Base-by-base conservation (phyloP, 2,329 filamentous ascomycete genomes). In the Xylaria sp. region DNA sequence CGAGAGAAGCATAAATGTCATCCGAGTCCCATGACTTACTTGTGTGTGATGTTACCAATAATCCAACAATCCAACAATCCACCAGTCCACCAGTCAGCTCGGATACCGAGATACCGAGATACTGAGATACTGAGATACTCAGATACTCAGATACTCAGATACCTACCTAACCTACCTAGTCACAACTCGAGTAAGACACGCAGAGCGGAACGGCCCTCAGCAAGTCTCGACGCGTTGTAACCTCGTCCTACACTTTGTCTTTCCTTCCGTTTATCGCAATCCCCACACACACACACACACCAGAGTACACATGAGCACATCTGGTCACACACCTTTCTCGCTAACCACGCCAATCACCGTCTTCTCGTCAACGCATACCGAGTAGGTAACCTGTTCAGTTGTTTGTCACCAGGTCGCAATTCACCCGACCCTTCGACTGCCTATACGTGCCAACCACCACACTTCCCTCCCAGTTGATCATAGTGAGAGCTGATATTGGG, bases 161-260 rank as follows among this genome's bases (percentile, higher is more conserved):
- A n/a, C n/a, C n/a, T n/a, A n/a, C n/a, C n/a, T n/a, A n/a, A n/a
- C n/a, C n/a, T n/a, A n/a, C n/a, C n/a, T n/a, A n/a, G 50, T 67
- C 50, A 50, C 28, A 46, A 66, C 58, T 65, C 62, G 34, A 71
- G 66, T 72, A 72, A 74, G 69, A 74, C 72, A 73, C 69, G 48
- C 69, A 65, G 60, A 70, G 39, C 72, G 73, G 74, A 60, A 74
- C 73, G 69, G 68, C 68, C 73, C 73, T 75, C 66, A 62, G 55
- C 61, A 69, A 60, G 59, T 65, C 60, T 70, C 65, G 43, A 69
- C 68, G 58, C 64, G 70, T 65, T 71, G 72, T 68, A 72, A 69
- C 60, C 65, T 50, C 52, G 34, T 58, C 48, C n/a, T n/a, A n/a
- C 36, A 10, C 41, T 43, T 1, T 65, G 39, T 46, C 56, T 53